These are phyloP conservation scores for Jackrogersella minutella DNA, from an alignment of 495 filamentous ascomycete genomes.

Conservation along the genomic window DNA sequence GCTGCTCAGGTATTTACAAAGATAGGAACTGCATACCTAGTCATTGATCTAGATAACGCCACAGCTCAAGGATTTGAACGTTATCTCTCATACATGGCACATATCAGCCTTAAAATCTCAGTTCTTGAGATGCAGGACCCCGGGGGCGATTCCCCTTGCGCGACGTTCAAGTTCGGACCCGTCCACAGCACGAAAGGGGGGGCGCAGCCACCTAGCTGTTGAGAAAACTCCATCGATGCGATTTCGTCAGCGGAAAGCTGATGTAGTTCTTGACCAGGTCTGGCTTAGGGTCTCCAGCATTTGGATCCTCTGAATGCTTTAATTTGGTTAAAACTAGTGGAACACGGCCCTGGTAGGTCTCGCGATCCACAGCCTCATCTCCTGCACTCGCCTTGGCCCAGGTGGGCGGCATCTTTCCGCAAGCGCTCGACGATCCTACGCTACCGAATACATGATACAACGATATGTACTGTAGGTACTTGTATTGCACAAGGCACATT, in stretches of 20 bases:
- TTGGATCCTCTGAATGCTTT: slow-evolving; percentile 24
- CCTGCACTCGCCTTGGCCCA: slow-evolving; percentile 17
- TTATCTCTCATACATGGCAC: neutral
- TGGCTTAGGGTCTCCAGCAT: slow-evolving; percentile 26
- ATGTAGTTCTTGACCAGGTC: slow-evolving; percentile 30
- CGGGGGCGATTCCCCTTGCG: neutral
- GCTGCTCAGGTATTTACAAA: too few species aligned
- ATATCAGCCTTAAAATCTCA: slow-evolving; percentile 9
- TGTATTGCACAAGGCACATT: slow-evolving; percentile 20
- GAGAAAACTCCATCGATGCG: slow-evolving; percentile 1
- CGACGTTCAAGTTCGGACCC: slow-evolving; percentile 8
- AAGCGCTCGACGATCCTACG: slow-evolving; percentile 23
- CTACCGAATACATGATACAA: slow-evolving; percentile 8
- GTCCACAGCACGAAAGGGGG: slow-evolving; percentile 7
- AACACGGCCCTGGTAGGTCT: slow-evolving; percentile 17
- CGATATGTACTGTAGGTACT: slow-evolving; percentile 23
- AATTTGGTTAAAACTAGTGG: neutral
- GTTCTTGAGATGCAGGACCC: slow-evolving; percentile 2
- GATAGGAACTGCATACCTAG: too few species aligned
- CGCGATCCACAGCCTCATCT: slow-evolving; percentile 37
- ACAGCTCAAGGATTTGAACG: neutral
- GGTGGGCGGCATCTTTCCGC: slow-evolving; percentile 16
- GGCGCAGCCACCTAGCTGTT: slow-evolving; percentile 5
- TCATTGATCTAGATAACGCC: neutral
- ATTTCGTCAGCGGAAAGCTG: slow-evolving; percentile 25